phyloP scores from a whole-genome alignment of 768 basidiomycete species.

The Lepiota venenata region DNA sequence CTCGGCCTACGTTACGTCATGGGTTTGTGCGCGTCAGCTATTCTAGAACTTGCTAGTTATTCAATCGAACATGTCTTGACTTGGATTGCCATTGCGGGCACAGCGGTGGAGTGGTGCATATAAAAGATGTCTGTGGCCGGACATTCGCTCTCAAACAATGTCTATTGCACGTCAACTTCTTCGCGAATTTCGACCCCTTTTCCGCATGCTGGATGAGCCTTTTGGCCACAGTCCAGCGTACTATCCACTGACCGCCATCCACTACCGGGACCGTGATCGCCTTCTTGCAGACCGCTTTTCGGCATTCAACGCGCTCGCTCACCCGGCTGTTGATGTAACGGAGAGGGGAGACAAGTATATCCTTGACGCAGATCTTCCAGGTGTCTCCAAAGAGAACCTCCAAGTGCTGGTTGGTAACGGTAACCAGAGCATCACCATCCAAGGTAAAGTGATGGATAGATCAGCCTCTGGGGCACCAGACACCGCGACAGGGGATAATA shows the following conservation, averaged over 20 bases:
- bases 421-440: slow-evolving; percentile 68
- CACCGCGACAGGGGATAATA: slow-evolving; percentile 18
- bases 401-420: slow-evolving; percentile 68
- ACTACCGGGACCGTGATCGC: slow-evolving; percentile 3
- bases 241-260: neutral
- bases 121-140: neutral
- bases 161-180: slow-evolving; percentile 63
- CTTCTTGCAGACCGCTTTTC: slow-evolving; percentile 48
- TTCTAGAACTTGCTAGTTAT: neutral
- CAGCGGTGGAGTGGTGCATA: too few relatives aligned
- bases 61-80: slow-evolving; percentile 1
- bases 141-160: slow-evolving; percentile 34
- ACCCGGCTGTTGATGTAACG: slow-evolving; percentile 64
- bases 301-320: slow-evolving; percentile 20
- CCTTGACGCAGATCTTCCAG: slow-evolving; percentile 76
- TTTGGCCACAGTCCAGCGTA: slow-evolving; percentile 32
- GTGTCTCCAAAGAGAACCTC: slow-evolving; percentile 74
- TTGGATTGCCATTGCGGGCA: too few relatives aligned
- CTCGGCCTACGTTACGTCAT: slow-evolving; percentile 3
- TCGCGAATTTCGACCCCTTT: slow-evolving; percentile 70
- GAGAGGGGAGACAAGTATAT: slow-evolving; percentile 65
- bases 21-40: neutral
- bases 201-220: slow-evolving; percentile 76
- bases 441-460: slow-evolving; percentile 45
- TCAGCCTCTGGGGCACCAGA: neutral